Conservation (phyloP, 192 early-diverging fungal genomes). For the Allomyces arbusculus region DNA sequence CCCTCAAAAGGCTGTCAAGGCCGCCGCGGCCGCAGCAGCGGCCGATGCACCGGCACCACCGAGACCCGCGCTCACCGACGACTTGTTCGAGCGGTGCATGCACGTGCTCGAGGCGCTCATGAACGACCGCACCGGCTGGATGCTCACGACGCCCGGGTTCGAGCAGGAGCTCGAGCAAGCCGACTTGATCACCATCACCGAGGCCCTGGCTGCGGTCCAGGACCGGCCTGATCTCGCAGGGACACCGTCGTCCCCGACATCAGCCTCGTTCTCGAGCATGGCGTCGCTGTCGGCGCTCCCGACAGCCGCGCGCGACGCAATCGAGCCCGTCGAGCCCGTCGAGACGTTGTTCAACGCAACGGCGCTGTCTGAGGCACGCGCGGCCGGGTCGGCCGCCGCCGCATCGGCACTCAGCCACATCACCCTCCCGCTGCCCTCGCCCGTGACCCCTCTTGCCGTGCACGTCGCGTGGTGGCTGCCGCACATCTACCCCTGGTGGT, state of each 20-base stretch:
- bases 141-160: not conserved
- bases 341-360: too few relatives aligned
- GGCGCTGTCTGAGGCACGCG: too few relatives aligned
- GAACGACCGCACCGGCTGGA: constrained; percentile 27
- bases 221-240: too few relatives aligned
- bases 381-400: too few relatives aligned
- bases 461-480: not conserved
- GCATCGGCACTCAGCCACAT: too few relatives aligned
- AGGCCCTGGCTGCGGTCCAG: not conserved
- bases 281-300: too few relatives aligned
- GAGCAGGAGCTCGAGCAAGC: not conserved
- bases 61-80: constrained; percentile 17
- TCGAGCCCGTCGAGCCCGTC: too few relatives aligned
- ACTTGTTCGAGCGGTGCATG: constrained; percentile 62
- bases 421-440: not conserved
- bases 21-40: not conserved
- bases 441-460: not conserved
- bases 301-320: too few relatives aligned
- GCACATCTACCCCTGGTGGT: constrained; percentile 2
- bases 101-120: constrained; percentile 50
- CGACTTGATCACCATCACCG: not conserved
- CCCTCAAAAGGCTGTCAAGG: not conserved
- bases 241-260: too few relatives aligned
- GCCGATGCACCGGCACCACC: not conserved
- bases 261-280: too few relatives aligned